phyloP scores from a whole-genome alignment of 345 rosid genomes.

The Erodium maritimum region DNA sequence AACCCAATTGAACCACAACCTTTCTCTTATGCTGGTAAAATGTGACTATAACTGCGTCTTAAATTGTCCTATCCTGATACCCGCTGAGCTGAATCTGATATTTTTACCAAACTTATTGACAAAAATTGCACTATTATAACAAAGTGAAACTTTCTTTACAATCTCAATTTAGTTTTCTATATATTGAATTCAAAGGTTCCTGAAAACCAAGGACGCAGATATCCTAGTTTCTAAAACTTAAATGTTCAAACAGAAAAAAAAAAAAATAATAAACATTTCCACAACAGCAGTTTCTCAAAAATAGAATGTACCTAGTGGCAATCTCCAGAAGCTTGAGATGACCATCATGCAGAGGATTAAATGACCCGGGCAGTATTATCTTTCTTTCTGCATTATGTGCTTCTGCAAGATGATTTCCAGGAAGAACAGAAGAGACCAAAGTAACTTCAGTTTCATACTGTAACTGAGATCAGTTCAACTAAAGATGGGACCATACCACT shows the following conservation, averaged over 20 bases:
- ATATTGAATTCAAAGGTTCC: too few species aligned
- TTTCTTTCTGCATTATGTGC: conserved; percentile 45
- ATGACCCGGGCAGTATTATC: conserved; percentile 80
- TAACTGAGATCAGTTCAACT: conserved; percentile 2
- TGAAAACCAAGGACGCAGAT: too few species aligned
- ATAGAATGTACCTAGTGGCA: conserved; percentile 53
- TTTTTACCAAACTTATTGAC: not conserved
- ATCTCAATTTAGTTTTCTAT: too few species aligned
- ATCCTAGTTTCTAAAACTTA: too few species aligned
- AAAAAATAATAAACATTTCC: not conserved
- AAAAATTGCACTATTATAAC: not conserved
- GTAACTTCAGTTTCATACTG: not conserved
- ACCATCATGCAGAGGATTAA: conserved; percentile 89
- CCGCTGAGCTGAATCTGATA: not conserved
- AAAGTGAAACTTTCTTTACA: not conserved
- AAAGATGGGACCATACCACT: conserved; percentile 38
- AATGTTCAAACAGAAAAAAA: too few species aligned
- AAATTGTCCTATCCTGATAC: too few species aligned
- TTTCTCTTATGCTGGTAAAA: too few species aligned
- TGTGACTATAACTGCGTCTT: too few species aligned
- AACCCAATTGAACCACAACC: too few species aligned
- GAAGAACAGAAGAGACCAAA: conserved; percentile 10
- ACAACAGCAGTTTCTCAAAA: not conserved
- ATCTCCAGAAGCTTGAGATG: conserved; percentile 86
- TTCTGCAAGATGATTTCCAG: conserved; percentile 27